These are phyloP conservation scores for Sporobolomyces phaffii DNA, from an alignment of 768 basidiomycete species.

Conservation along the genomic window DNA sequence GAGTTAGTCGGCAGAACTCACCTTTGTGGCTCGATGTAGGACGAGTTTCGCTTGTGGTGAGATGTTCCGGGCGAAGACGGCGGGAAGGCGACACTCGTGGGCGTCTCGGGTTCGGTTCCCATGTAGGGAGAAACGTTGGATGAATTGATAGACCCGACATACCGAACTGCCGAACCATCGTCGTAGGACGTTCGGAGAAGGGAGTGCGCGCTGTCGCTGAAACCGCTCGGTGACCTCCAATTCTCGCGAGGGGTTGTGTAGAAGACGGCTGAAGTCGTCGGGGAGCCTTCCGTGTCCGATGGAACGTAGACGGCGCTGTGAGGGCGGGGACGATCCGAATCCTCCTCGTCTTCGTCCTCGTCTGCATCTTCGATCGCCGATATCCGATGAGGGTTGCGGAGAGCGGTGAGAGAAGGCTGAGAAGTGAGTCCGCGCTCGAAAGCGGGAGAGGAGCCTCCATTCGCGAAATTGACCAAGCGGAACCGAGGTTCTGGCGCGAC, in stretches of 20 bases:
- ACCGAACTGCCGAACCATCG: slow-evolving; percentile 15
- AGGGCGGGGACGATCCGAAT: neutral
- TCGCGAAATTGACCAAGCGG: slow-evolving; percentile 35
- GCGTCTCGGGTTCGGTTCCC: slow-evolving; percentile 16
- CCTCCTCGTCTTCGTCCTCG: slow-evolving; percentile 11
- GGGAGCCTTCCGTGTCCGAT: neutral
- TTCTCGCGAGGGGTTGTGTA: slow-evolving; percentile 21
- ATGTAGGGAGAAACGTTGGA: slow-evolving; percentile 2
- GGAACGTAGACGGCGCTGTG: slow-evolving; percentile 25
- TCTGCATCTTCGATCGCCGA: slow-evolving; percentile 18
- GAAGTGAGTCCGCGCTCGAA: slow-evolving; percentile 4
- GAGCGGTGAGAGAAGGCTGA: slow-evolving; percentile 13
- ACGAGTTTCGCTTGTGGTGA: slow-evolving; percentile 13
- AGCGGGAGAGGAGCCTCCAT: slow-evolving; percentile 1
- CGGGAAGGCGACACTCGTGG: slow-evolving; percentile 6
- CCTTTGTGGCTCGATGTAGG: slow-evolving; percentile 1
- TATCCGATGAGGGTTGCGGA: neutral
- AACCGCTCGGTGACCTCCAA: slow-evolving; percentile 12
- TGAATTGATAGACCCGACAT: slow-evolving; percentile 26
- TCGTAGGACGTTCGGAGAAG: neutral
- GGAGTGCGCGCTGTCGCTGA: slow-evolving; percentile 9
- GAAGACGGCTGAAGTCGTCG: slow-evolving; percentile 20
- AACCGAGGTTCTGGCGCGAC: slow-evolving; percentile 21
- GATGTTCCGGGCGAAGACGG: slow-evolving; percentile 18
- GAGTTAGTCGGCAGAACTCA: neutral